Evolutionary conservation across 179 eudicot genomes (phyloP), one percentile per base, ranked within the genome.

Genomic region (Beta corolliflora): DNA sequence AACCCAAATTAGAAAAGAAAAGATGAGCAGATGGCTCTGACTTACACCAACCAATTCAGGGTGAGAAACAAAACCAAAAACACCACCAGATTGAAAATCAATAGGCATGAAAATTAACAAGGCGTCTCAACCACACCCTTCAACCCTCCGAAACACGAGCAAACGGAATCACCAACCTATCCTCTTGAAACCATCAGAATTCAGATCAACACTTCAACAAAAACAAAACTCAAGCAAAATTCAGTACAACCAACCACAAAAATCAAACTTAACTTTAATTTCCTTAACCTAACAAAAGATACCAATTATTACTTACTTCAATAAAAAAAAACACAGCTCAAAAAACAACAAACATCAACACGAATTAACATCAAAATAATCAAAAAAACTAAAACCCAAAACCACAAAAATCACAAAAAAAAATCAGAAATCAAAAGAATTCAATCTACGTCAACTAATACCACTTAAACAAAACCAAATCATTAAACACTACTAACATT

Each of bases 361-460:
- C 44, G 9, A n/a, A 31, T 12, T 41, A 25, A n/a, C 41, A 29
- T 29, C 23, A 19, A 44, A 73, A 31, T 64, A 52, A 31, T 13
- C 12, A 41, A 18, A 52, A 18, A 2, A 31, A n/a, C n/a, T 46
- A 11, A 23, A 71, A 73, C 36, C 73, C 65, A 31, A 73, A 80
- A 23, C 74, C 45, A 48, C 3, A 52, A 80, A 61, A 53, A 5
- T 44, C 23, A 9, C 56, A n/a, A n/a, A 75, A 53, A 14, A 45
- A 61, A 15, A 80, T n/a, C 2, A 74, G 12, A 63, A 67, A 18
- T 5, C 9, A 5, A 52, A 63, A 14, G 2, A 80, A 52, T 74
- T 67, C 19, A 81, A 64, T 54, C 55, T 50, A 29, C 13, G 18
- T 71, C 59, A 71, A 48, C 70, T 48, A 71, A 9, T 58, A 67